These are phyloP conservation scores for Cyberlindnera japonica DNA, from an alignment of 805 yeast genomes.

Conservation along the genomic window DNA sequence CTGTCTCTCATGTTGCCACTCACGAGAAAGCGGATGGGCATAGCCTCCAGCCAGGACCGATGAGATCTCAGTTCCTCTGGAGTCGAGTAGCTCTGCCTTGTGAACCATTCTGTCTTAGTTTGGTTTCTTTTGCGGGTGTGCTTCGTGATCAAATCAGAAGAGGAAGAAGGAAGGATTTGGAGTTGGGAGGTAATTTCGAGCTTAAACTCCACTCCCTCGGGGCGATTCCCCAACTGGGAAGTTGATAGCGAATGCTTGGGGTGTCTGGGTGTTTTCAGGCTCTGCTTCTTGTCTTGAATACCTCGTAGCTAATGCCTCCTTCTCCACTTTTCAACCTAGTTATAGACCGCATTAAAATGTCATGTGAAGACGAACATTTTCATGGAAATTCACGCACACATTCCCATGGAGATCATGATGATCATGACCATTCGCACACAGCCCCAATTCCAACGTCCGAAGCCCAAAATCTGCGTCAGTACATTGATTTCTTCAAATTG, in stretches of 20 bases:
- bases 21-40: constrained; percentile 81
- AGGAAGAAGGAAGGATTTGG: too few species aligned
- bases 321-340: background rate
- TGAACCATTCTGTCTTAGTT: constrained; percentile 44
- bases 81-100: constrained; percentile 64
- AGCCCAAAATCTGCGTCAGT: constrained; percentile 61
- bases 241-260: background rate
- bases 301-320: background rate
- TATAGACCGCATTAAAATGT: constrained; percentile 22
- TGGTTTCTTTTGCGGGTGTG: background rate
- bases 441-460: constrained; percentile 70
- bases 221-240: too few species aligned
- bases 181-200: too few species aligned
- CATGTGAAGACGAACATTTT: constrained; percentile 32
- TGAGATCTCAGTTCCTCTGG: constrained; percentile 56
- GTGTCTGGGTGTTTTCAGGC: background rate
- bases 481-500: constrained; percentile 58
- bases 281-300: too few species aligned
- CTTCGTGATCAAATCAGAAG: too few species aligned
- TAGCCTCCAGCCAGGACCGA: constrained; percentile 92
- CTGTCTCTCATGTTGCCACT: constrained; percentile 88
- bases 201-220: too few species aligned
- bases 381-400: constrained; percentile 22
- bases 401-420: constrained; percentile 16
- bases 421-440: constrained; percentile 27